Base-by-base conservation (phyloP, 768 basidiomycete species). In the Boletellus sp. region DNA sequence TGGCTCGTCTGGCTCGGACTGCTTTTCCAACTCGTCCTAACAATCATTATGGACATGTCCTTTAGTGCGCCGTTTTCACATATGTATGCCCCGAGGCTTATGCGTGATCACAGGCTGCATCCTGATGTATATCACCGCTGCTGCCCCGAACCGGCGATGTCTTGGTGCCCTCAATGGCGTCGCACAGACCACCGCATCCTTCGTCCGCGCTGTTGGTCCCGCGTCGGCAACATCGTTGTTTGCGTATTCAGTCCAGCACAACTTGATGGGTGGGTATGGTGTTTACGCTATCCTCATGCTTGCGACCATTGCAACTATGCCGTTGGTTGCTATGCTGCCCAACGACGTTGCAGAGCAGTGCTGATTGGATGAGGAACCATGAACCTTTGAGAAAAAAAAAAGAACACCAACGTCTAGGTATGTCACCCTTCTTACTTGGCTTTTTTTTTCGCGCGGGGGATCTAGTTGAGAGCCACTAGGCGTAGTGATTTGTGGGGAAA, bases 101-200 rank as follows among this genome's bases (percentile, higher is more conserved):
- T 47, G 10, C 26, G 17, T 8, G 16, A 10, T 50, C 33, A 3
- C 31, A 86, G 86, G 84, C 11, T 81, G 84, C 39, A 72, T 86
- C 36, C 79, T 87, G 59, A 85, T 89, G 53, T 85, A 80, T 57
- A 83, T 89, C 51, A 75, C 79, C 11, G 77, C 79, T 22, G 72
- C 85, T 23, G 72, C 87, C 0, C 86, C 87, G 7, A 85, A 85
- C 55, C 74, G 74, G 46, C 77, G 80, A 26, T 79, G 79, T 4
- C 73, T 88, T n/a, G 87, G 86, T 34, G 75, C 84, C 6, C 82
- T 81, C 19, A 86, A 87, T 56, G 87, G 87, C 31, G 60, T 64
- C 16, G 59, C 59, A 41, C 68, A 67, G 53, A 63, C 58, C 39
- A 58, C 57, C 11, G 68, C 62, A 24, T 64, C 70, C 10, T 19